A percentile compares a stretch with the other conserved stretches of the same genome.
phyloP scores from a whole-genome alignment of 148 eudicot species.

The Cornus florida region DNA sequence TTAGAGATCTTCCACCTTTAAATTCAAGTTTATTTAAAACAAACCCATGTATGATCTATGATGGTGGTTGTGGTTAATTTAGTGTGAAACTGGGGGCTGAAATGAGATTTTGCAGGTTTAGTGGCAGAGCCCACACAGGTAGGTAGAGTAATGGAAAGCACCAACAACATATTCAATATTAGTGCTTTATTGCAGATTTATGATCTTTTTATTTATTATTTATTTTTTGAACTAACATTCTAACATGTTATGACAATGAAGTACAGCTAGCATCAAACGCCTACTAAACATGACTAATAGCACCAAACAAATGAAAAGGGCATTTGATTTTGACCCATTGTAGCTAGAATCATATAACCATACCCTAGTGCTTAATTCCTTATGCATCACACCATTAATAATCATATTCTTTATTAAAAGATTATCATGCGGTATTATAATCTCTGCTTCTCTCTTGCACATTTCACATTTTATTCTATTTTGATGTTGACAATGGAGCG shows the following conservation, averaged over 20 bases:
- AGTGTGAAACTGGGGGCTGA: no score
- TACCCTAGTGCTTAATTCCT: no score
- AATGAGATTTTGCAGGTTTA: not conserved
- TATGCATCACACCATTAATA: no score
- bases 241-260: not conserved
- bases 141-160: not conserved
- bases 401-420: no score
- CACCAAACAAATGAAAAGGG: not conserved
- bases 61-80: not conserved
- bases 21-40: not conserved
- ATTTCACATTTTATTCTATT: not conserved
- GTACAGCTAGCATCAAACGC: not conserved
- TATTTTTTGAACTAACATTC: no score
- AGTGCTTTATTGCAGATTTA: not conserved
- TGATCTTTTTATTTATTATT: not conserved
- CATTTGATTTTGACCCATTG: not conserved
- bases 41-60: not conserved
- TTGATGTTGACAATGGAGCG: not conserved
- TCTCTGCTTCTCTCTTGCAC: not conserved
- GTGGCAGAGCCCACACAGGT: not conserved
- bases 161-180: not conserved
- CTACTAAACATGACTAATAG: not conserved
- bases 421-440: no score
- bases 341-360: no score
- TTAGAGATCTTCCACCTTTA: not conserved